These are phyloP conservation scores for Geotrichum europaeum DNA, from an alignment of 1,139 yeast genomes.

Conservation along the genomic window DNA sequence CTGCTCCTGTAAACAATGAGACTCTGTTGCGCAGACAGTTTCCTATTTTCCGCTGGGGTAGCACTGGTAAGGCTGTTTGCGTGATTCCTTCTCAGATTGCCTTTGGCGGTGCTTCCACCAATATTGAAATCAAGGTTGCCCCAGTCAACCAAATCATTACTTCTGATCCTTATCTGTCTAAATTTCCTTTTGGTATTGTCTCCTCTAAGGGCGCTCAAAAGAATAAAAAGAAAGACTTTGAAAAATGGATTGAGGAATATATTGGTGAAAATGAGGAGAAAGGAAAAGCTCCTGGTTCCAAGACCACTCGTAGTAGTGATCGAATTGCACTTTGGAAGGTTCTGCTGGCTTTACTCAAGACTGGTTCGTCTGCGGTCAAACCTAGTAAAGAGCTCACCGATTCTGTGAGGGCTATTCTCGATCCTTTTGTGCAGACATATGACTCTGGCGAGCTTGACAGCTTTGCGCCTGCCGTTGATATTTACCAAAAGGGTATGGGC, in stretches of 20 bases:
- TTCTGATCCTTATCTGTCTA: conserved; percentile 28
- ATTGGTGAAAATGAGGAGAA: conserved; percentile 17
- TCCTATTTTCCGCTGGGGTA: conserved; percentile 72
- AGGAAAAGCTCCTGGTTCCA: background rate
- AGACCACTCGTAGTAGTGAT: conserved; percentile 21
- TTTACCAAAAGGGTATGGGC: conserved; percentile 5
- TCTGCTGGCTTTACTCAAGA: conserved; percentile 26
- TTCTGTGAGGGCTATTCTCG: conserved; percentile 9
- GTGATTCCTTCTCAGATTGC: conserved; percentile 41
- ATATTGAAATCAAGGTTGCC: conserved; percentile 29
- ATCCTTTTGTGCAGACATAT: conserved; percentile 14
- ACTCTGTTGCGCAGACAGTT: conserved; percentile 48
- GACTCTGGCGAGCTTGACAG: conserved; percentile 19
- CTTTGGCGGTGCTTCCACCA: conserved; percentile 27
- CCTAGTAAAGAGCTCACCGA: conserved; percentile 10
- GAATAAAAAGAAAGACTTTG: conserved; percentile 56
- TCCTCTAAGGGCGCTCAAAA: conserved; percentile 37
- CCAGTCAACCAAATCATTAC: conserved; percentile 29
- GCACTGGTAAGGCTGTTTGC: conserved; percentile 41
- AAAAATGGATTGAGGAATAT: conserved; percentile 47
- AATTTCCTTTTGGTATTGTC: conserved; percentile 61
- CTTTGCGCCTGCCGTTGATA: conserved; percentile 17
- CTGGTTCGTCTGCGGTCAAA: conserved; percentile 22
- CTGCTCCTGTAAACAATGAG: conserved; percentile 29
- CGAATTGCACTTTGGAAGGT: conserved; percentile 32